Evolutionary conservation across 179 eudicot genomes (phyloP), one percentile per base, ranked within the genome.

Genomic region (Spinacia oleracea): DNA sequence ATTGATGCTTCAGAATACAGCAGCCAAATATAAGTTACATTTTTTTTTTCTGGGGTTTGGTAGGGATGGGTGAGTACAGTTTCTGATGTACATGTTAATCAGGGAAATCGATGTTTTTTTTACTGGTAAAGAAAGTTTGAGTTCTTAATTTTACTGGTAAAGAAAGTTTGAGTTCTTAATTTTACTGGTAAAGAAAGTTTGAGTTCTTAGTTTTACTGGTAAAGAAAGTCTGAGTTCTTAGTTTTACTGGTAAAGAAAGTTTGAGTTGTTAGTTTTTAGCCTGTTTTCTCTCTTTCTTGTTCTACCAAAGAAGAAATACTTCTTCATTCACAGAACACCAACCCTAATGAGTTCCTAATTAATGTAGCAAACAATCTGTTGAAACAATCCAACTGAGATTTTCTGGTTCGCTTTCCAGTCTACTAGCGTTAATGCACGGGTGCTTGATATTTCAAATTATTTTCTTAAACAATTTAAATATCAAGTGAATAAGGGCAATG

Each of bases 51-150:
- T 3, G 48, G 31, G 58, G 18, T 46, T 66, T 46, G 25, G 40
- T 43, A 51, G 23, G 32, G 51, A 25, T n/a, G 15, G n/a, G 69
- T 4, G 23, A 50, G 11, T 23, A 40, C 34, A 60, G 78, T 75
- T 55, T 75, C 56, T 27, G 40, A 6, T 62, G 78, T 75, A 75
- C 69, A 75, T 75, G 56, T 60, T 43, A 9, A 5, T 21, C 45
- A 27, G 51, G 20, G 69, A 0, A 62, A 62, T 62, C 27, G 66
- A 62, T 4, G 12, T 58, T 72, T 42, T 6, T 74, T 73, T 72
- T 32, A 10, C 25, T 23, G 51, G 14, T 74, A 23, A 58, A 42
- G 25, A 59, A 25, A 35, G 29, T 12, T 40, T 15, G 56, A 45
- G n/a, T n/a, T n/a, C n/a, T n/a, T n/a, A n/a, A n/a, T n/a, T n/a